These are phyloP conservation scores for Nicotiana paniculata DNA, from an alignment of 257 asterid genomes.

Conservation along the genomic window DNA sequence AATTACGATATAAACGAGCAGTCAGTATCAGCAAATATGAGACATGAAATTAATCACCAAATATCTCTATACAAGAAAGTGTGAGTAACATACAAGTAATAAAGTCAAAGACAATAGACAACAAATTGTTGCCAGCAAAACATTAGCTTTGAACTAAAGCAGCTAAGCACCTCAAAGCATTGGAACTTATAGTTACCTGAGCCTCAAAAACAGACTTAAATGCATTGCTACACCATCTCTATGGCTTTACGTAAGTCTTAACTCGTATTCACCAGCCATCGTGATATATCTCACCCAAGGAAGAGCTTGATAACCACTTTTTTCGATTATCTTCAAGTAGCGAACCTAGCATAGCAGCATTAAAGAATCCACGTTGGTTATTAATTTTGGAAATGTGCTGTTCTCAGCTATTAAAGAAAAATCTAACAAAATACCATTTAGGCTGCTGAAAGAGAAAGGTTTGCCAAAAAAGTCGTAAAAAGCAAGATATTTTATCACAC, in stretches of 20 bases:
- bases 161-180: neutral
- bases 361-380: neutral
- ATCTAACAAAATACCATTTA: neutral
- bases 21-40: neutral
- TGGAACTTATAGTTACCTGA: neutral
- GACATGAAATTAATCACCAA: neutral
- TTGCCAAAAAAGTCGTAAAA: neutral
- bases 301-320: constrained; percentile 87
- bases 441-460: neutral
- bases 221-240: neutral
- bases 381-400: neutral
- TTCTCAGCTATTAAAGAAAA: neutral
- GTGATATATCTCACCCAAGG: constrained; percentile 93
- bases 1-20: neutral
- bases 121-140: neutral
- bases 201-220: neutral
- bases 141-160: neutral
- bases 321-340: constrained; percentile 80
- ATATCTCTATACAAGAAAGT: neutral
- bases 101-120: neutral
- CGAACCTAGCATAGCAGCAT: constrained; percentile 43
- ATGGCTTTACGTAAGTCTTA: constrained; percentile 41
- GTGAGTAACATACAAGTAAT: neutral
- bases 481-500: neutral
- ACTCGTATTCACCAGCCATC: constrained; percentile 89